Evolutionary conservation across 2,329 filamentous ascomycete genomes (phyloP).

Genomic region (Ophiobolus disseminans): DNA sequence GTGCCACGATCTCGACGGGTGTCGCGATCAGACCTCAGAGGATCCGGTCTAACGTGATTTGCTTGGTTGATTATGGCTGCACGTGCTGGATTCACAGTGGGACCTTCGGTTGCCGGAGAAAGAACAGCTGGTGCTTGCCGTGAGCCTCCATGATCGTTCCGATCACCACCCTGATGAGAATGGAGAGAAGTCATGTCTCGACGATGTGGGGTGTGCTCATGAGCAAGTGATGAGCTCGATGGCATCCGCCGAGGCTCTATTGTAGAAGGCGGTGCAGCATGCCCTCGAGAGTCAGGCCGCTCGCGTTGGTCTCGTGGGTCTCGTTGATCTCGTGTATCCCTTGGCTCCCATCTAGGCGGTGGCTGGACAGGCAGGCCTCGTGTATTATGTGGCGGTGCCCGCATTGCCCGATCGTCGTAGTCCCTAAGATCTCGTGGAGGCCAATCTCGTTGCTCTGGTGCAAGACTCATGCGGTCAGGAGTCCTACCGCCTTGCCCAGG

Average conservation of each 20-base stretch:
- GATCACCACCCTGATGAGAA: slow-evolving; percentile 31
- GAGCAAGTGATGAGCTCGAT: slow-evolving; percentile 24
- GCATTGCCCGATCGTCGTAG: slow-evolving; percentile 46
- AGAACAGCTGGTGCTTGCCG: slow-evolving; percentile 23
- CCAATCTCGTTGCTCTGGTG: slow-evolving; percentile 44
- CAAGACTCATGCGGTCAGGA: slow-evolving; percentile 39
- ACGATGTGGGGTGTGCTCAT: slow-evolving; percentile 35
- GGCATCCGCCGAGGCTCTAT: slow-evolving; percentile 33
- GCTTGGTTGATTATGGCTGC: slow-evolving; percentile 50
- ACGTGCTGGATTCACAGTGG: slow-evolving; percentile 53
- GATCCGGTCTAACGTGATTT: slow-evolving; percentile 38
- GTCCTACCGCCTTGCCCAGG: slow-evolving; percentile 40
- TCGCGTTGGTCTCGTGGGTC: slow-evolving; percentile 39
- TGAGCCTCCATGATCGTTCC: slow-evolving; percentile 22
- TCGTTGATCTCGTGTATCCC: slow-evolving; percentile 37
- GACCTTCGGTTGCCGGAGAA: slow-evolving; percentile 25
- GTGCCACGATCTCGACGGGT: slow-evolving; percentile 39
- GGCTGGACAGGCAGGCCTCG: slow-evolving; percentile 33
- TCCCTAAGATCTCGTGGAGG: slow-evolving; percentile 39
- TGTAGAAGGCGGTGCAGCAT: slow-evolving; percentile 21
- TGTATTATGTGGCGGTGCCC: slow-evolving; percentile 42
- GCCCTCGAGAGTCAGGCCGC: slow-evolving; percentile 40
- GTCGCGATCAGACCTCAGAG: slow-evolving; percentile 36
- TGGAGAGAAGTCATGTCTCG: slow-evolving; percentile 32
- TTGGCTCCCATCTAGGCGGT: too few species aligned